Percentiles rank a stretch among this genome's conserved stretches.
Evolutionary conservation across 78 protist genomes (phyloP).

Genomic region (Bigelowiella natans): DNA sequence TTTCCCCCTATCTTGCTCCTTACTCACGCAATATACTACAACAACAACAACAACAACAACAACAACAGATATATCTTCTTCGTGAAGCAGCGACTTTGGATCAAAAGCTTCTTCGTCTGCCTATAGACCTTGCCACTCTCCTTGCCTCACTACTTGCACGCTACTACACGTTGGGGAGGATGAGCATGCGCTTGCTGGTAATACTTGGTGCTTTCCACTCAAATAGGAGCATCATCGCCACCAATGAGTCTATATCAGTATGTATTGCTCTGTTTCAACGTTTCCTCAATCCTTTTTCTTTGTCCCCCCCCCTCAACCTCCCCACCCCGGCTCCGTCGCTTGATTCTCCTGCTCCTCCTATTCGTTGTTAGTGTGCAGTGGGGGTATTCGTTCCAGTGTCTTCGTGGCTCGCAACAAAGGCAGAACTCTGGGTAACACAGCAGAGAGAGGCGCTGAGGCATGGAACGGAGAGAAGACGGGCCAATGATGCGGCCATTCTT

Average conservation of each 20-base stretch:
- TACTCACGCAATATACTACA: too few relatives aligned
- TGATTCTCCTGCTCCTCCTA: too few relatives aligned
- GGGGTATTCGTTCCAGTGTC: neutral
- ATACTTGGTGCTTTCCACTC: neutral
- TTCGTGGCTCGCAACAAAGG: neutral
- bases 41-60: too few relatives aligned
- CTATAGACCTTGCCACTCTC: neutral
- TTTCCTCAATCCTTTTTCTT: too few relatives aligned
- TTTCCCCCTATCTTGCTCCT: too few relatives aligned
- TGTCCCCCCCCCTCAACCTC: too few relatives aligned
- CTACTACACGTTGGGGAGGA: neutral
- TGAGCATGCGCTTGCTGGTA: neutral
- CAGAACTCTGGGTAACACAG: neutral
- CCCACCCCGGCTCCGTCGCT: too few relatives aligned
- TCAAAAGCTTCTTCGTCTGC: neutral
- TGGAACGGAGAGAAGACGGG: neutral
- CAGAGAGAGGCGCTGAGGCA: neutral
- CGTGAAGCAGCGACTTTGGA: neutral
- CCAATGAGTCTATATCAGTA: too few relatives aligned
- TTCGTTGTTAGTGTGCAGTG: neutral
- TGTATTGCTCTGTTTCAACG: too few relatives aligned
- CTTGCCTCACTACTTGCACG: neutral
- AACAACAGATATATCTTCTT: neutral
- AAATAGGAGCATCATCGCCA: too few relatives aligned
- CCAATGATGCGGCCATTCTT: neutral